phyloP scores from a whole-genome alignment of 1,139 yeast genomes.

The Geotrichum carabidarum region DNA sequence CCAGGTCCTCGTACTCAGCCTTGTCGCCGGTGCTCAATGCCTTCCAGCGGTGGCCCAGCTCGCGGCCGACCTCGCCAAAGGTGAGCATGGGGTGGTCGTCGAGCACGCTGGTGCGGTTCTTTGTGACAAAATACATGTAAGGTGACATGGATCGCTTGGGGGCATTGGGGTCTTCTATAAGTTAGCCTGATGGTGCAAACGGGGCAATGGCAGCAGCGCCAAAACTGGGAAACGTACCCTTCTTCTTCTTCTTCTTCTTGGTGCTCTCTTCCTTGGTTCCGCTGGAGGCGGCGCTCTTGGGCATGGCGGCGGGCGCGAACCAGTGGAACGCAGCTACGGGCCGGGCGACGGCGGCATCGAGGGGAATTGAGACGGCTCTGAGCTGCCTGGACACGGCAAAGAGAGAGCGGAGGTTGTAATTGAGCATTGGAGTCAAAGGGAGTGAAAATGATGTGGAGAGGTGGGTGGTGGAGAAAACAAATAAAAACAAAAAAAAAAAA shows the following conservation, averaged over 20 bases:
- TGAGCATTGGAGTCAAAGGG: not conserved
- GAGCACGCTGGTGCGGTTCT: slow-evolving; percentile 89
- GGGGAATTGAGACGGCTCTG: not conserved
- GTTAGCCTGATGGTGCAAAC: no score
- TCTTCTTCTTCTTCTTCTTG: slow-evolving; percentile 28
- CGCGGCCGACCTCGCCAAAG: slow-evolving; percentile 52
- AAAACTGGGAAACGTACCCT: not conserved
- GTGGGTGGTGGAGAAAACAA: no score
- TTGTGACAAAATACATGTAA: slow-evolving; percentile 97
- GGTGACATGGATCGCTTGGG: slow-evolving; percentile 98
- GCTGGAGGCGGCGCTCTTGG: slow-evolving; percentile 28
- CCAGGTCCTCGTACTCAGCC: slow-evolving; percentile 83
- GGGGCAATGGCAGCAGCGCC: not conserved
- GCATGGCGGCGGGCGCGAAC: slow-evolving; percentile 23
- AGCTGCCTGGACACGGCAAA: not conserved
- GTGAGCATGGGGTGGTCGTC: slow-evolving; percentile 91
- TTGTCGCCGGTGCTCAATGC: slow-evolving; percentile 74
- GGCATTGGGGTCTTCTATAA: slow-evolving; percentile 76
- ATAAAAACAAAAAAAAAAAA: no score
- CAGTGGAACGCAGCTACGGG: not conserved
- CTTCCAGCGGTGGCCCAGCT: slow-evolving; percentile 96
- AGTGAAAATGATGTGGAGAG: not conserved
- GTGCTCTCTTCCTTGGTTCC: slow-evolving; percentile 21
- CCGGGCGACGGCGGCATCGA: not conserved
- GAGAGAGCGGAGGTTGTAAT: not conserved